These are phyloP conservation scores for Erythrobasidium hasegawianum DNA, from an alignment of 1,284 basidiomycete species.

Conservation along the genomic window DNA sequence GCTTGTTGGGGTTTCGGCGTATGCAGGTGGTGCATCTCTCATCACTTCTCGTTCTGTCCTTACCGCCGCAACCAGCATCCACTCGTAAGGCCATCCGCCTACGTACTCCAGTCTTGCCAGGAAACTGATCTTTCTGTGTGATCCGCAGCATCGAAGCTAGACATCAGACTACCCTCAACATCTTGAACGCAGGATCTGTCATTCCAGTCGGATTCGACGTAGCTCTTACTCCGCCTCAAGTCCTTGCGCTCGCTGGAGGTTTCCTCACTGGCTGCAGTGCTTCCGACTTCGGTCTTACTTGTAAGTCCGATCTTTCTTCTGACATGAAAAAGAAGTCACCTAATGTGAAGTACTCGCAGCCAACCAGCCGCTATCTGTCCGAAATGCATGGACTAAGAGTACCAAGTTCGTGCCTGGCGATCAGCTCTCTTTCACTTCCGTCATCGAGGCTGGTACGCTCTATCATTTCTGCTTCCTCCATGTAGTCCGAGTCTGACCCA, in stretches of 20 bases:
- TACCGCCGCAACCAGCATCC: neutral
- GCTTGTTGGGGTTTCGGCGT: slow-evolving; percentile 65
- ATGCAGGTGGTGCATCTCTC: slow-evolving; percentile 69
- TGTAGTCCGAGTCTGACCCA: slow-evolving; percentile 34
- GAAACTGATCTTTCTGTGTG: too few species aligned
- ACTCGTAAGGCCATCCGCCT: neutral
- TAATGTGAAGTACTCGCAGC: slow-evolving; percentile 50
- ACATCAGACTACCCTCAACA: slow-evolving; percentile 65
- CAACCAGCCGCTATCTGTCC: slow-evolving; percentile 61
- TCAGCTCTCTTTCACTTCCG: slow-evolving; percentile 59
- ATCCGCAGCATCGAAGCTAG: slow-evolving; percentile 66
- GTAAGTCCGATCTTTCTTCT: slow-evolving; percentile 49
- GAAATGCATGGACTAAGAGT: slow-evolving; percentile 56
- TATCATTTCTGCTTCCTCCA: slow-evolving; percentile 58
- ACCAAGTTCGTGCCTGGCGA: slow-evolving; percentile 56
- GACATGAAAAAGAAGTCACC: neutral
- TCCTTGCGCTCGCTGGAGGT: slow-evolving; percentile 65
- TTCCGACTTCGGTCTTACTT: slow-evolving; percentile 57
- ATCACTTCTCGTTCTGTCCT: slow-evolving; percentile 48
- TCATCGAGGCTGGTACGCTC: slow-evolving; percentile 35
- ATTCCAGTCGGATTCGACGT: slow-evolving; percentile 69
- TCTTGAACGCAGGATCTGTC: slow-evolving; percentile 60
- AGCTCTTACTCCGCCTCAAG: slow-evolving; percentile 62
- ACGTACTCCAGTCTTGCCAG: neutral
- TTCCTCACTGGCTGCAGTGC: slow-evolving; percentile 65